These are phyloP conservation scores for Saccharomycopsis sp. DNA, from an alignment of 805 yeast genomes.

Conservation along the genomic window DNA sequence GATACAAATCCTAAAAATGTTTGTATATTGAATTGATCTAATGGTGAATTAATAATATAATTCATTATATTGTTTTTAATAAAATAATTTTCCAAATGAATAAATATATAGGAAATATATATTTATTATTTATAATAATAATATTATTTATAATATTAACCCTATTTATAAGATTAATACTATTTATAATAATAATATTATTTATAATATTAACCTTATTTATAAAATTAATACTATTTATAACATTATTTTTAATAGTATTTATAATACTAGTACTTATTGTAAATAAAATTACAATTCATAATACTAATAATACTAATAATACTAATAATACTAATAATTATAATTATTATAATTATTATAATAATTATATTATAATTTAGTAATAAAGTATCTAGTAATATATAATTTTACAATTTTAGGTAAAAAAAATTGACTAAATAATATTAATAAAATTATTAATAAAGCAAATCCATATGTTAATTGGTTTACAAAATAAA, in stretches of 20 bases:
- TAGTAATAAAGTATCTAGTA: constrained; percentile 14
- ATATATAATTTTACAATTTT: constrained; percentile 14
- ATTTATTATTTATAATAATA: not conserved
- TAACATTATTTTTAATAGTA: too few relatives aligned
- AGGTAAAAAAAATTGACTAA: constrained; percentile 17
- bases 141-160: too few relatives aligned
- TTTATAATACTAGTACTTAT: too few relatives aligned
- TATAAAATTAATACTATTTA: too few relatives aligned
- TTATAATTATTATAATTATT: constrained; percentile 1
- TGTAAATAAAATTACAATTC: not conserved
- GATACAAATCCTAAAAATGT: constrained; percentile 18
- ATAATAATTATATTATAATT: constrained; percentile 12
- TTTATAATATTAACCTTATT: not conserved
- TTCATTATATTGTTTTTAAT: constrained; percentile 6
- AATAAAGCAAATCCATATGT: constrained; percentile 16
- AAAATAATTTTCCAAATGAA: too few relatives aligned
- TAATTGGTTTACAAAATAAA: constrained; percentile 18
- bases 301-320: too few relatives aligned
- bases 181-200: not conserved
- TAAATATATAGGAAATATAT: too few relatives aligned
- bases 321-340: too few relatives aligned
- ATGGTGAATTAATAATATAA: constrained; percentile 18
- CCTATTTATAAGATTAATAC: too few relatives aligned
- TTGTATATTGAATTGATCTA: constrained; percentile 21
- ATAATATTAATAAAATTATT: constrained; percentile 16